Evolutionary conservation across 192 early-diverging fungal species (phyloP).

Genomic region (Diversispora epigaea): DNA sequence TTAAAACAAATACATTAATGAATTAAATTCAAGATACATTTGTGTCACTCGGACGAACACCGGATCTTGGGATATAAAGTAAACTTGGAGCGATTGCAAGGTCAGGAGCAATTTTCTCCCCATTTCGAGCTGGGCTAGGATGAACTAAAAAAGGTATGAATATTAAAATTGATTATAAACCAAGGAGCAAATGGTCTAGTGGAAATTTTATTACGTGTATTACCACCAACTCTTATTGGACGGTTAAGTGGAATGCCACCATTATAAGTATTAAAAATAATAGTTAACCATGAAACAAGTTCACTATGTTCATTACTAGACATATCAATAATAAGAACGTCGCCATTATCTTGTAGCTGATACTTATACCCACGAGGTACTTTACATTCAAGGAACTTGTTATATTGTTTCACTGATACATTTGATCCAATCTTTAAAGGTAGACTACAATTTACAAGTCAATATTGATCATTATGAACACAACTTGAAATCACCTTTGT

Average conservation of each 20-base stretch:
- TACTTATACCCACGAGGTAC: slow-evolving; percentile 16
- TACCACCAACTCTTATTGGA: neutral
- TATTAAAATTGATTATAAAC: slow-evolving; percentile 10
- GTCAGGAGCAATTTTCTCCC: neutral
- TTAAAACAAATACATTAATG: neutral
- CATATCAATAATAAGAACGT: slow-evolving; percentile 15
- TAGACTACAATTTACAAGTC: slow-evolving; percentile 6
- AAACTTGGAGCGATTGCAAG: neutral
- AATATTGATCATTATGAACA: too few relatives aligned
- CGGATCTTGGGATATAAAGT: neutral
- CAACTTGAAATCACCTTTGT: neutral
- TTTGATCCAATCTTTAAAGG: slow-evolving; percentile 4
- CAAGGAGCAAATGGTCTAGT: neutral
- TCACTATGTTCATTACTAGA: neutral
- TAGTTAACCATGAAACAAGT: neutral
- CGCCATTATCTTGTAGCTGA: neutral
- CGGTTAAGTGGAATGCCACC: neutral
- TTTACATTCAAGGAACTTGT: slow-evolving; percentile 12
- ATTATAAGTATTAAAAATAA: slow-evolving; percentile 4
- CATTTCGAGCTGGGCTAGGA: neutral
- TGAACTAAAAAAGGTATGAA: slow-evolving; percentile 8
- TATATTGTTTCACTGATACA: slow-evolving; percentile 11
- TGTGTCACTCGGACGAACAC: neutral
- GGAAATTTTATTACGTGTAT: slow-evolving; percentile 9
- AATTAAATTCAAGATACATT: slow-evolving; percentile 18